These are phyloP conservation scores for Vaccinium macrocarpon DNA, from an alignment of 148 eudicot species.

Conservation along the genomic window DNA sequence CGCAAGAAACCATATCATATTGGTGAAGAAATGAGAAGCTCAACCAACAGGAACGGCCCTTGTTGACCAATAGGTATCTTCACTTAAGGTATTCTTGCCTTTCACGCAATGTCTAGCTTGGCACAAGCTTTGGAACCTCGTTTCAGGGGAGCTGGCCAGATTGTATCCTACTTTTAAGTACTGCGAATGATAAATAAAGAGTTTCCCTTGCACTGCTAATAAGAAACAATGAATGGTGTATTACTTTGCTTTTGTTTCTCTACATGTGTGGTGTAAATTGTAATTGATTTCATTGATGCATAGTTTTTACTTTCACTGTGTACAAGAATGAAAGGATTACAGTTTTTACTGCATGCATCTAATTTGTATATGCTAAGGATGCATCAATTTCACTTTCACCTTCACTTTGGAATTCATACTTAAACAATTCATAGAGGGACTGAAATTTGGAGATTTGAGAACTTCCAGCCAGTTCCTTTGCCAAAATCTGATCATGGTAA, in stretches of 20 bases:
- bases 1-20: not conserved
- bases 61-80: too few relatives aligned
- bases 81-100: conserved; percentile 1
- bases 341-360: not conserved
- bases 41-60: not conserved
- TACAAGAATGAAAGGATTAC: not conserved
- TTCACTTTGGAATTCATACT: conserved; percentile 28
- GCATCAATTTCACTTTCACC: not conserved
- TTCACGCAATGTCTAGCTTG: conserved; percentile 57
- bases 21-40: not conserved
- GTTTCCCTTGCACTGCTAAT: not conserved
- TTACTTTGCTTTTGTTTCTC: not conserved
- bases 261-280: not conserved
- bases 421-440: conserved; percentile 77
- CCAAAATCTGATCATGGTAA: conserved; percentile 90
- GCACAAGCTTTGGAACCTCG: conserved; percentile 84
- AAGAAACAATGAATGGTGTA: not conserved
- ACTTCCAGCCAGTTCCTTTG: conserved; percentile 87
- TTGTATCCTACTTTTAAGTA: conserved; percentile 58
- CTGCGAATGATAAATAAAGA: conserved; percentile 10
- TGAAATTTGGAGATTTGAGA: conserved; percentile 96
- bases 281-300: not conserved
- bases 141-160: conserved; percentile 87
- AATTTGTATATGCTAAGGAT: not conserved
- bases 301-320: not conserved